Evolutionary conservation across 1,284 basidiomycete species (phyloP).

Genomic region (Fomitopsis schrenkii): DNA sequence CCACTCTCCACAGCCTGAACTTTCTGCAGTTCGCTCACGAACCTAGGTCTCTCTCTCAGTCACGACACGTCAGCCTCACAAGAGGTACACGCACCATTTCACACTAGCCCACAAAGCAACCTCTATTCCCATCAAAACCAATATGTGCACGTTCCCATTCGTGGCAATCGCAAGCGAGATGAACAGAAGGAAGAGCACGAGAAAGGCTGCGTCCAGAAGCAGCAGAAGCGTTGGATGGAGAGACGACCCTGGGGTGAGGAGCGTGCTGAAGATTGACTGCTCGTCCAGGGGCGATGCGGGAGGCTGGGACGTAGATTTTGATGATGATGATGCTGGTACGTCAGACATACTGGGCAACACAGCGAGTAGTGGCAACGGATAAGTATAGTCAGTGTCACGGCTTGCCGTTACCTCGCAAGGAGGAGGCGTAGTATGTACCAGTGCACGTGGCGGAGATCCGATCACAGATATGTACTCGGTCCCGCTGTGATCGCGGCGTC

Average conservation of each 20-base stretch:
- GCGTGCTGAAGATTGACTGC: slow-evolving; percentile 39
- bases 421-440: no score
- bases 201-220: slow-evolving; percentile 58
- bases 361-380: not conserved
- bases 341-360: not conserved
- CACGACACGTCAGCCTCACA: not conserved
- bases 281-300: not conserved
- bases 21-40: slow-evolving; percentile 34
- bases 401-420: no score
- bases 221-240: slow-evolving; percentile 65
- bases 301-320: not conserved
- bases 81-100: slow-evolving; percentile 54
- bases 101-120: slow-evolving; percentile 69
- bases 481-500: no score
- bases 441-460: no score
- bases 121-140: slow-evolving; percentile 59
- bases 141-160: slow-evolving; percentile 57
- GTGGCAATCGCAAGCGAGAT: slow-evolving; percentile 51
- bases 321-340: not conserved
- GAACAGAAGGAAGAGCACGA: slow-evolving; percentile 54
- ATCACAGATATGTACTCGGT: no score
- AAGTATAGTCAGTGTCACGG: no score
- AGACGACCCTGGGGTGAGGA: slow-evolving; percentile 71
- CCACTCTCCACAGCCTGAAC: slow-evolving; percentile 7
- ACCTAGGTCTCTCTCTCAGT: slow-evolving; percentile 22